Percentiles rank a stretch among this genome's conserved stretches.
Evolutionary conservation across 2,329 filamentous ascomycete genomes (phyloP).

Genomic region (Fusarium drepaniforme): DNA sequence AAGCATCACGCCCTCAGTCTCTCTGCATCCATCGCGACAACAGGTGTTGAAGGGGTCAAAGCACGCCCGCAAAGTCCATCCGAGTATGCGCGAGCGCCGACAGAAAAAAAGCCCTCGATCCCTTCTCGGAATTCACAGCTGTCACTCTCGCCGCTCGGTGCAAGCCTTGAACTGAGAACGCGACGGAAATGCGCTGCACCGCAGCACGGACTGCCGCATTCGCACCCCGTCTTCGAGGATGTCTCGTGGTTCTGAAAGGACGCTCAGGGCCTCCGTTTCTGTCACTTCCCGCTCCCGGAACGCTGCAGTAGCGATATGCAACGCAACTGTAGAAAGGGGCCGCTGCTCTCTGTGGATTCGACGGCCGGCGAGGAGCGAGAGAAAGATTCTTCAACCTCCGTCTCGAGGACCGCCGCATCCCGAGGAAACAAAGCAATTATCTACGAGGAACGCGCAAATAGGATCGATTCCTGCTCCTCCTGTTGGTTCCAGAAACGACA

Average conservation of each 20-base stretch:
- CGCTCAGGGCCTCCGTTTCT: constrained; percentile 32
- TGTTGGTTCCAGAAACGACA: constrained; percentile 6
- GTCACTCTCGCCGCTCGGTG: constrained; percentile 26
- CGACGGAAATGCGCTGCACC: constrained; percentile 15
- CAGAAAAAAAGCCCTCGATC: constrained; percentile 24
- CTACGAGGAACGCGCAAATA: neutral
- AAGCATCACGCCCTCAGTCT: constrained; percentile 25
- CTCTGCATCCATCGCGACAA: neutral
- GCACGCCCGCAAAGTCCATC: constrained; percentile 12
- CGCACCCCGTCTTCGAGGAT: constrained; percentile 21
- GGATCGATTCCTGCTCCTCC: neutral
- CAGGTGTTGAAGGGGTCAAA: constrained; percentile 24
- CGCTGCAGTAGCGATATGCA: constrained; percentile 39
- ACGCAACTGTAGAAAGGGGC: constrained; percentile 35
- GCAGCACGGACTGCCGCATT: constrained; percentile 30
- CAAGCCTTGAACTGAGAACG: constrained; percentile 25
- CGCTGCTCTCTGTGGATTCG: constrained; percentile 17
- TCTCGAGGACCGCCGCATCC: neutral
- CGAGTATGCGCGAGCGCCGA: constrained; percentile 2
- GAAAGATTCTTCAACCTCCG: constrained; percentile 5
- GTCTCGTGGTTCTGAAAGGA: constrained; percentile 18
- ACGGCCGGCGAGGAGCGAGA: neutral
- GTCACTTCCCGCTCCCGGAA: constrained; percentile 39
- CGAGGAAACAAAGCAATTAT: constrained; percentile 14
- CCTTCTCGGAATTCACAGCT: constrained; percentile 9